Conservation (phyloP, 768 basidiomycete species). For the Mrakia blollopis region DNA sequence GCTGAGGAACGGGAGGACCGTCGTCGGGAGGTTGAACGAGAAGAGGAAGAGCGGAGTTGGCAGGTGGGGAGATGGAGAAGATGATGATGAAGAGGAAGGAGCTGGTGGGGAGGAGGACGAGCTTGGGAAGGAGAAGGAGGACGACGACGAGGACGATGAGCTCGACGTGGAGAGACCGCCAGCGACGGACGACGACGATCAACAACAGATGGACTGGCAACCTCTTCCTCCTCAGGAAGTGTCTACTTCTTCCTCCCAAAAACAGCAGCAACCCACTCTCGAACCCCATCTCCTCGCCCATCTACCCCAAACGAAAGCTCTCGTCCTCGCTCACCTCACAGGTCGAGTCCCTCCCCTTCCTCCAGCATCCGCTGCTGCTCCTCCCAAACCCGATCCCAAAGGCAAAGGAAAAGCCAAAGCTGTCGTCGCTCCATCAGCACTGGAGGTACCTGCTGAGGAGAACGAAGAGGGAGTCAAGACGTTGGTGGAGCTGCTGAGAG, state of each 20-base stretch:
- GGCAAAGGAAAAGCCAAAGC: constrained; percentile 21
- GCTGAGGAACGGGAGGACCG: constrained; percentile 4
- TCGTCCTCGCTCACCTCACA: constrained; percentile 23
- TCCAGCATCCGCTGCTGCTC: not conserved
- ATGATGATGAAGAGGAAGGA: not conserved
- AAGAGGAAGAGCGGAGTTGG: constrained; percentile 4
- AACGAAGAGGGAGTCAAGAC: constrained; percentile 53
- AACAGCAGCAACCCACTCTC: not conserved
- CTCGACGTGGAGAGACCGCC: not conserved
- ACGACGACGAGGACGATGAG: not conserved
- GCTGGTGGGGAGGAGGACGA: not conserved
- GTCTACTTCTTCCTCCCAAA: not conserved
- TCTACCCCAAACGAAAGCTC: constrained; percentile 20
- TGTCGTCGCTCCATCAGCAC: not conserved
- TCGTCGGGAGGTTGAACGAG: not conserved
- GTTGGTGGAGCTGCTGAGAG: constrained; percentile 60
- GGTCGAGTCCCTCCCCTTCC: constrained; percentile 19
- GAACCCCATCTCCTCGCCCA: constrained; percentile 4
- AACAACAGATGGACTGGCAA: not conserved
- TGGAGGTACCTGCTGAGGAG: constrained; percentile 30
- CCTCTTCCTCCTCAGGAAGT: too few species aligned
- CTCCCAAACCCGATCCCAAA: not conserved
- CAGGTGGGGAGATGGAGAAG: constrained; percentile 7
- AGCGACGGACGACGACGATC: not conserved
- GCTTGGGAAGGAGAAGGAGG: not conserved